Base-by-base conservation (phyloP, 1,284 basidiomycete genomes). In the Mycena sp. region DNA sequence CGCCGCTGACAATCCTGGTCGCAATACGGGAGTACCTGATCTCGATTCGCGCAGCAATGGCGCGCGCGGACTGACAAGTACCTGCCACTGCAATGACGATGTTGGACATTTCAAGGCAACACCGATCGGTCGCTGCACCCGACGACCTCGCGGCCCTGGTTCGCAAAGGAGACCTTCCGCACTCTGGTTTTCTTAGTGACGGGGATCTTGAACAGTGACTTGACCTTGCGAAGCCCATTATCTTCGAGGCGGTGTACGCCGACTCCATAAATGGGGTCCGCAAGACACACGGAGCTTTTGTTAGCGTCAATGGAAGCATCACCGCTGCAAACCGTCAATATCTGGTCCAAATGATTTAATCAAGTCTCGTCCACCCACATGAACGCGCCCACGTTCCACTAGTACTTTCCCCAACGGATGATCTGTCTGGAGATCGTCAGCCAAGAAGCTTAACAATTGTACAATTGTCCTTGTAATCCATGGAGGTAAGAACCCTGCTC, bases 61-160 rank as follows among this genome's bases (percentile, higher is more conserved):
- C 25, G 25, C 25, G 25, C 25, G 25, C 25, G 25, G 25, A 25
- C 25, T 25, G 25, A 25, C 25, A 25, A 25, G 25, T 25, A 25
- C 25, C 25, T 25, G 25, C 25, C 25, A 25, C 25, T 25, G 25
- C 25, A 25, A 25, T 25, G 25, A 25, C 25, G 25, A 25, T 25
- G 25, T 25, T 25, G 25, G 25, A 25, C 25, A 25, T 25, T 25
- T 25, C 25, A 25, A 25, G 25, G 25, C 25, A 25, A 25, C 25
- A 25, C 25, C 25, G 25, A 25, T 25, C 78, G 76, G 62, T 79
- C 77, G 59, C 77, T 78, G 6, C 76, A 73, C 59, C 71, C 72
- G 25, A 77, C 63, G 14, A 78, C 71, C 6, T 60, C 25, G 34
- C 30, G 65, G 41, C 68, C 69, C 20, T 70, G 59, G 46, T 76